A percentile compares a stretch with the other conserved stretches of the same genome.
Evolutionary conservation across 352 stramenopile genomes (phyloP).

Genomic region (Elongisporangium prolatum): DNA sequence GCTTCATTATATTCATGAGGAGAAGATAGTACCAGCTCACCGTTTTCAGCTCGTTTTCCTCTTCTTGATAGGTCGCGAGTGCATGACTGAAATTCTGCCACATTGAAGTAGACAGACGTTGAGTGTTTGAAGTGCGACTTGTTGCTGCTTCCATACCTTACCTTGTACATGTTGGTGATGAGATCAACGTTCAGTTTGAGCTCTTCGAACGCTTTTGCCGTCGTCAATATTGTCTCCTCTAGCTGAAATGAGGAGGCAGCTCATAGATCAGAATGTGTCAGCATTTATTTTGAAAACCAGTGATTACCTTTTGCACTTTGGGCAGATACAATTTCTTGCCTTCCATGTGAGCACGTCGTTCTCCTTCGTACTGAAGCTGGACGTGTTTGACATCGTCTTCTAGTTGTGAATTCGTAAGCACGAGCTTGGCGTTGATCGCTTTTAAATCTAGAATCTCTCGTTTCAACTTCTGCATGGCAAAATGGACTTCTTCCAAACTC

Average conservation of each 20-base stretch:
- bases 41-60: constrained; percentile 54
- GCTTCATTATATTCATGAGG: too few relatives aligned
- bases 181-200: constrained; percentile 82
- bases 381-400: constrained; percentile 69
- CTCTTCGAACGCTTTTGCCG: constrained; percentile 57
- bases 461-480: constrained; percentile 72
- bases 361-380: constrained; percentile 62
- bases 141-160: constrained; percentile 2
- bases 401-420: constrained; percentile 63
- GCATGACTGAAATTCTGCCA: constrained; percentile 39
- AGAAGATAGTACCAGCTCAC: constrained; percentile 8
- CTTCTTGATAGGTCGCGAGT: constrained; percentile 39
- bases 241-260: constrained; percentile 33
- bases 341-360: constrained; percentile 58
- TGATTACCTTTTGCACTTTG: constrained; percentile 59
- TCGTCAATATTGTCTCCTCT: constrained; percentile 57
- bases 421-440: constrained; percentile 48
- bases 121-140: background rate
- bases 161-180: constrained; percentile 88
- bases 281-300: background rate
- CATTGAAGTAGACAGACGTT: background rate
- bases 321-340: constrained; percentile 63
- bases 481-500: constrained; percentile 50
- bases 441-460: constrained; percentile 62
- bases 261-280: background rate